phyloP scores from a whole-genome alignment of 495 filamentous ascomycete species.

The Filosporella fistucella region DNA sequence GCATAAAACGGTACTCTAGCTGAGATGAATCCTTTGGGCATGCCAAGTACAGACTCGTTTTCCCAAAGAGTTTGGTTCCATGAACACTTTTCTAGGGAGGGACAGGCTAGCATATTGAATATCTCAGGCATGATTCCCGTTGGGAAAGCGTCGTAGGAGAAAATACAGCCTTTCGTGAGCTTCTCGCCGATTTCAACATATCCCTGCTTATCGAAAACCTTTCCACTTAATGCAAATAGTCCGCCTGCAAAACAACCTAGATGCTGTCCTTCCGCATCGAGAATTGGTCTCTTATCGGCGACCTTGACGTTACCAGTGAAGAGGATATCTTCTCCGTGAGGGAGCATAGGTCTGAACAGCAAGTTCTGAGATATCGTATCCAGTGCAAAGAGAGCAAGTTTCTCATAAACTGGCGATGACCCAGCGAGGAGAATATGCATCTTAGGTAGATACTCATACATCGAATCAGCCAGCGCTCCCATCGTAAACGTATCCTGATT shows the following conservation, averaged over 20 bases:
- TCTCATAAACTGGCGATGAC: too few relatives aligned
- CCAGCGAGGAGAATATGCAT: too few relatives aligned
- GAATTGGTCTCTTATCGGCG: slow-evolving; percentile 25
- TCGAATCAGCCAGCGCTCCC: slow-evolving; percentile 78
- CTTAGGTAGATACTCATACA: slow-evolving; percentile 94
- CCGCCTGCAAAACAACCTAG: slow-evolving; percentile 80
- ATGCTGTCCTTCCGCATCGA: slow-evolving; percentile 41
- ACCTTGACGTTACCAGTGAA: slow-evolving; percentile 49
- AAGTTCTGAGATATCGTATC: too few relatives aligned
- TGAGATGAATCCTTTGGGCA: slow-evolving; percentile 50
- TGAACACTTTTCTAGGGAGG: slow-evolving; percentile 54
- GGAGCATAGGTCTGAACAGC: slow-evolving; percentile 80
- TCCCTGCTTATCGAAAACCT: slow-evolving; percentile 59
- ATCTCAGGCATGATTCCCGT: slow-evolving; percentile 86
- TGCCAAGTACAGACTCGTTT: slow-evolving; percentile 82
- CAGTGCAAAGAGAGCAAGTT: too few relatives aligned
- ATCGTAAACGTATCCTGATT: slow-evolving; percentile 49
- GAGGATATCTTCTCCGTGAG: slow-evolving; percentile 66
- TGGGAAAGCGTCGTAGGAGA: slow-evolving; percentile 73
- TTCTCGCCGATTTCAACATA: slow-evolving; percentile 72
- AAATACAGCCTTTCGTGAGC: slow-evolving; percentile 83
- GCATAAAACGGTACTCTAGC: slow-evolving; percentile 34
- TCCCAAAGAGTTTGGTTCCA: slow-evolving; percentile 48
- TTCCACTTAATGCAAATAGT: slow-evolving; percentile 83
- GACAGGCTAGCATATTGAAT: slow-evolving; percentile 53